Evolutionary conservation across 2,329 filamentous ascomycete species (phyloP), one percentile per base, ranked within the genome.

Genomic region (Botryotinia convoluta): DNA sequence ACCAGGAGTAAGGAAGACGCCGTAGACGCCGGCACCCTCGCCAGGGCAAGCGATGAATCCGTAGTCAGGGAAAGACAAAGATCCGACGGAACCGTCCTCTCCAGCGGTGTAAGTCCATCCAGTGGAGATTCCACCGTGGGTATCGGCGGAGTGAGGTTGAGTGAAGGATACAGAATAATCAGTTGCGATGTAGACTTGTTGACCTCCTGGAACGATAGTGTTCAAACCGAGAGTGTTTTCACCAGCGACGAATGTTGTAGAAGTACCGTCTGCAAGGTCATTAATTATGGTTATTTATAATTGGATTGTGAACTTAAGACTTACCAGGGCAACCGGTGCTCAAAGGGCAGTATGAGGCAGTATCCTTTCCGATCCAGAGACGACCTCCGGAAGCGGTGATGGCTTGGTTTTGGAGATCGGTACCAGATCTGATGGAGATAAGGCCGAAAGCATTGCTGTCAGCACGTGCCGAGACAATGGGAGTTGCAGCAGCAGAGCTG

Each of bases 331-430:
- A 72, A 1, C 60, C 70, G 1, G 3, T 9, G 3, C 2, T 3
- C 10, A 44, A 20, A 48, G 86, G 73, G 64, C 73, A 74, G 73
- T 65, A 61, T 32, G 73, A 42, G 18, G 73, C 14, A 29, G 73
- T 54, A 0, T 18, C 7, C 59, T 70, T 74, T 61, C 73, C 73
- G 12, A 74, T 73, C 26, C 42, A 74, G 48, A 74, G 61, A 48
- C 12, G 10, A 14, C 45, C 37, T 4, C 39, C 39, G 8, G 2
- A 3, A 26, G 73, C 71, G n/a, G 20, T 42, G 62, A 74, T 72
- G n/a, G 22, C n/a, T 29, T 42, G 26, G 51, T 10, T n/a, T 57
- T 74, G 70, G n/a, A 69, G 18, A 20, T 42, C 12, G 7, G 12
- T 51, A 26, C 70, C 71, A 1, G 69, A 67, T 26, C 32, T 16